Evolutionary conservation across 768 basidiomycete genomes (phyloP).

Genomic region (Amanita polypyramis): DNA sequence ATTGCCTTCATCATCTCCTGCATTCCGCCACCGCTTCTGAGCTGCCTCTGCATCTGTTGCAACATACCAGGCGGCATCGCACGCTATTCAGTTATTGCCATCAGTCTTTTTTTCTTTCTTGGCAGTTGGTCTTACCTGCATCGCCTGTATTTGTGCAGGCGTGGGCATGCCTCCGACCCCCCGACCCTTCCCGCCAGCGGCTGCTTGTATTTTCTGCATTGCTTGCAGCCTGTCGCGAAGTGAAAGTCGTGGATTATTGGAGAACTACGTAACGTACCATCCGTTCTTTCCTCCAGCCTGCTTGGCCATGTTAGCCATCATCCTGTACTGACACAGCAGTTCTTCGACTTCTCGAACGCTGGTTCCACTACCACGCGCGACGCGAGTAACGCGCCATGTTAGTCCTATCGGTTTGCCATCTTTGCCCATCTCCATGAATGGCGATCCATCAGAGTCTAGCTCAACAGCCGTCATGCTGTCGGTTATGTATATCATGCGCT

Average conservation of each 20-base stretch:
- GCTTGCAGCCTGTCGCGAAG: constrained; percentile 53
- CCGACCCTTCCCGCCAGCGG: constrained; percentile 76
- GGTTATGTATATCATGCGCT: constrained; percentile 97
- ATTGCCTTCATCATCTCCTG: constrained; percentile 98
- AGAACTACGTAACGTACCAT: constrained; percentile 39
- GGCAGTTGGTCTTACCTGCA: constrained; percentile 52
- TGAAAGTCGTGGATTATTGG: constrained; percentile 1
- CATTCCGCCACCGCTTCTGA: constrained; percentile 78
- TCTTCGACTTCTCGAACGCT: constrained; percentile 98
- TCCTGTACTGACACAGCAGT: constrained; percentile 88
- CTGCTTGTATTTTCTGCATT: constrained; percentile 89
- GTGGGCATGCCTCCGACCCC: constrained; percentile 86
- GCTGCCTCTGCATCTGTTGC: constrained; percentile 82
- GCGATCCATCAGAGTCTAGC: constrained; percentile 88
- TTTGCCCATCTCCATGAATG: constrained; percentile 79
- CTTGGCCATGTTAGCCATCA: constrained; percentile 99
- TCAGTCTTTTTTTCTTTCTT: not conserved
- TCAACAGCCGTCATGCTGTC: constrained; percentile 94
- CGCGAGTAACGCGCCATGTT: constrained; percentile 83
- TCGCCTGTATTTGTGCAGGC: constrained; percentile 87
- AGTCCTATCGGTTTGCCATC: constrained; percentile 79
- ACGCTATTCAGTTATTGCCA: constrained; percentile 35
- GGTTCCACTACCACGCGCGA: constrained; percentile 90
- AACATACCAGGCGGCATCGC: constrained; percentile 94
- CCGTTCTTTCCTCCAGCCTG: constrained; percentile 97